Percentiles rank a stretch among this genome's conserved stretches.
These are phyloP conservation scores for Colletotrichum australisinense DNA, from an alignment of 2,329 filamentous ascomycete genomes.

Conservation along the genomic window DNA sequence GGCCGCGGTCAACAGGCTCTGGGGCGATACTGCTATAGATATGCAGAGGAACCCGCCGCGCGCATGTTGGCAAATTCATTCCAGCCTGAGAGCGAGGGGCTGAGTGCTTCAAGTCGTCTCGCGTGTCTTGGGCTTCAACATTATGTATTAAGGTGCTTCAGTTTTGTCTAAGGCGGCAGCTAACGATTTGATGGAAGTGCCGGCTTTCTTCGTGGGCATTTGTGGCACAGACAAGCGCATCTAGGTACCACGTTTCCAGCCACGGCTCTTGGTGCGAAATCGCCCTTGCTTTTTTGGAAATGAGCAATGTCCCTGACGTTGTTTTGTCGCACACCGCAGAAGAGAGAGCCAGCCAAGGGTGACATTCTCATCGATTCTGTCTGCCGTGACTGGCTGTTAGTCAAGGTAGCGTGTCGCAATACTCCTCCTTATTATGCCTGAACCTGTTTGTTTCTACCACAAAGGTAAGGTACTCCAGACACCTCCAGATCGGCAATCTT, in stretches of 20 bases:
- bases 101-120: neutral
- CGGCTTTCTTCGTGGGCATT: conserved; percentile 5
- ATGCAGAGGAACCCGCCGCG: neutral
- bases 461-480: neutral
- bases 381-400: neutral
- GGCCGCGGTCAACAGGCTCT: neutral
- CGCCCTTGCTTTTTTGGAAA: conserved; percentile 8
- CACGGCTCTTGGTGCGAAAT: conserved; percentile 2
- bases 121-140: neutral
- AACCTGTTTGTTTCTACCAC: neutral
- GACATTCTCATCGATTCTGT: neutral
- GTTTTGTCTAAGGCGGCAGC: conserved; percentile 24
- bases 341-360: neutral
- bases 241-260: conserved; percentile 13
- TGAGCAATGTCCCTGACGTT: conserved; percentile 21
- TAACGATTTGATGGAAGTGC: conserved; percentile 24
- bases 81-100: neutral
- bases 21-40: neutral
- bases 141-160: neutral
- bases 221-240: conserved; percentile 19
- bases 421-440: neutral
- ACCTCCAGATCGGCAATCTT: neutral
- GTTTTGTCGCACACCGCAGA: neutral
- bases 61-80: neutral
- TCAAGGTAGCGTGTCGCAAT: neutral